A percentile compares a stretch with the other conserved stretches of the same genome.
These are phyloP conservation scores for Mercurialis annua DNA, from an alignment of 345 rosid species.

Conservation along the genomic window DNA sequence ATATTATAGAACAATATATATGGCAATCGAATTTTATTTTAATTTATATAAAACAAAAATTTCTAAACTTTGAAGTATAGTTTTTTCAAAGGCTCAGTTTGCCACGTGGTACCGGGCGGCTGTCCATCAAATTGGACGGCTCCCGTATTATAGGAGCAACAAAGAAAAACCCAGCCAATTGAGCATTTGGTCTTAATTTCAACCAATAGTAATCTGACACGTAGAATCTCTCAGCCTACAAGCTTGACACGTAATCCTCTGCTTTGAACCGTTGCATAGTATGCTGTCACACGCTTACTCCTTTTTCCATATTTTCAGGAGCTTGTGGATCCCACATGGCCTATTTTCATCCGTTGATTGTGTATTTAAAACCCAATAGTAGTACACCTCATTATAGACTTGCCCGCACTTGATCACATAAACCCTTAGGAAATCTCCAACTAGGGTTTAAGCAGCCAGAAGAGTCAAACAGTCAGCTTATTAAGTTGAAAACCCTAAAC, in stretches of 20 bases:
- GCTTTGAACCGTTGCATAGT: background rate
- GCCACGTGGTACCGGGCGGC: background rate
- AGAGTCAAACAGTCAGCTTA: background rate
- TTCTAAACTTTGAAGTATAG: background rate
- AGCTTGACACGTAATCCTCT: background rate
- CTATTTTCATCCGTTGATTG: background rate
- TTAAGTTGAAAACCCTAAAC: background rate
- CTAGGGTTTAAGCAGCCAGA: constrained; percentile 11
- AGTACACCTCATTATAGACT: background rate
- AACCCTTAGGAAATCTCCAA: background rate
- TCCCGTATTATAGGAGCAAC: background rate
- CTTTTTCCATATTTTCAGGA: constrained; percentile 5
- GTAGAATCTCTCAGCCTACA: no score
- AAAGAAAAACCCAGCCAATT: background rate
- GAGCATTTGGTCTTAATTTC: no score
- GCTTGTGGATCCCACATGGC: background rate
- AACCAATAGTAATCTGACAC: no score
- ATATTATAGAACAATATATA: no score
- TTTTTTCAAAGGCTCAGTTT: background rate
- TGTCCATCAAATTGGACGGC: background rate
- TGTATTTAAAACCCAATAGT: no score
- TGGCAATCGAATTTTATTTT: background rate
- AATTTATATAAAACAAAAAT: no score
- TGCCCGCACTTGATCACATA: background rate
- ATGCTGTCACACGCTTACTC: background rate